A percentile compares a stretch with the other conserved stretches of the same genome.
Evolutionary conservation across 2,329 filamentous ascomycete genomes (phyloP).

Genomic region (Lasiodiplodia hormozganensis): DNA sequence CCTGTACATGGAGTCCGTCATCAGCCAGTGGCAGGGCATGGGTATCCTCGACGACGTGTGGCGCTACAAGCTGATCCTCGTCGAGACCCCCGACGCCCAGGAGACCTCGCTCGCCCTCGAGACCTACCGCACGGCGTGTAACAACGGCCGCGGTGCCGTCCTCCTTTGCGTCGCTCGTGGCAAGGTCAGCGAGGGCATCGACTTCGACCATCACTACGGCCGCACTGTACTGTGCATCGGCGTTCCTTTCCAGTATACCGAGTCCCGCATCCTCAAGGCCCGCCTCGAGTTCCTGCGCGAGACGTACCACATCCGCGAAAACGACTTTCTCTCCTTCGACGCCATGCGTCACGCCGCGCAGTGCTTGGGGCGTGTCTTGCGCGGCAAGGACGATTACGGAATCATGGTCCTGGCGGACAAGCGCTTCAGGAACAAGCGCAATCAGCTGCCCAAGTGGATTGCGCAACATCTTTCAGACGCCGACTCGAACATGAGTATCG

Average conservation of each 20-base stretch:
- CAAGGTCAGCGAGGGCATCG: constrained; percentile 97
- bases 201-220: constrained; percentile 99
- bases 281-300: constrained; percentile 95
- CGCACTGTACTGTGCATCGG: constrained; percentile 95
- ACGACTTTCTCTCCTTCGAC: constrained; percentile 97
- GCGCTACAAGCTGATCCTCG: constrained; percentile 98
- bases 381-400: constrained; percentile 99
- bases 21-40: constrained; percentile 99
- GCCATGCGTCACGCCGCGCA: constrained; percentile 99
- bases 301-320: constrained; percentile 94
- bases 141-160: constrained; percentile 92
- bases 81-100: constrained; percentile 96
- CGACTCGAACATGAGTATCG: constrained; percentile 89
- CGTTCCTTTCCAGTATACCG: constrained; percentile 98
- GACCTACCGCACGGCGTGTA: constrained; percentile 96
- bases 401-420: constrained; percentile 98
- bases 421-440: constrained; percentile 89
- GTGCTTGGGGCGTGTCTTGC: constrained; percentile 89
- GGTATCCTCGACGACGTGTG: constrained; percentile 96
- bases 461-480: constrained; percentile 83
- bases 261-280: constrained; percentile 95
- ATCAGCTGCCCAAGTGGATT: constrained; percentile 96
- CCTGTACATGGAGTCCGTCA: constrained; percentile 98
- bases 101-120: constrained; percentile 95
- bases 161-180: constrained; percentile 94